Evolutionary conservation across 495 filamentous ascomycete species (phyloP).

Genomic region (Penicillium angulare): DNA sequence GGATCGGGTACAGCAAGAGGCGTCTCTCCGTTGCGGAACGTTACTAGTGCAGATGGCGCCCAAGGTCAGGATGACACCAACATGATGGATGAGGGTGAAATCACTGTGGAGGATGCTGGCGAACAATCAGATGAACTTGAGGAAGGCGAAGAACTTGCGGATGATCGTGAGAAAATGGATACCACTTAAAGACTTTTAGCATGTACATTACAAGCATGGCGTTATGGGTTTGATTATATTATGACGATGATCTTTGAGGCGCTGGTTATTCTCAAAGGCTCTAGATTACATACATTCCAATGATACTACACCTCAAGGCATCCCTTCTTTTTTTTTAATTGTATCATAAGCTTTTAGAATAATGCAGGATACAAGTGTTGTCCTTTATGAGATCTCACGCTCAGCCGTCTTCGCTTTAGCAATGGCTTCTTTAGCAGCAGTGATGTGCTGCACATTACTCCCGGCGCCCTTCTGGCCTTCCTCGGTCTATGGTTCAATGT

Average conservation of each 20-base stretch:
- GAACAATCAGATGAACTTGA: conserved; percentile 41
- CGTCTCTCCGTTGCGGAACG: conserved; percentile 43
- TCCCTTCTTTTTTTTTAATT: conserved; percentile 1
- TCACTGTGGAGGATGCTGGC: conserved; percentile 42
- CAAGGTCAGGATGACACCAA: conserved; percentile 49
- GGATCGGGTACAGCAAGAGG: conserved; percentile 20
- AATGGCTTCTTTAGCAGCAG: conserved; percentile 58
- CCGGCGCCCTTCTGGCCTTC: conserved; percentile 44
- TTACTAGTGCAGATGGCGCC: conserved; percentile 28
- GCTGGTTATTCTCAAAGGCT: conserved; percentile 21
- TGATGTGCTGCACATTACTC: conserved; percentile 56
- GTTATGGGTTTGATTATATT: conserved; percentile 15
- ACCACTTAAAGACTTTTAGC: conserved; percentile 41
- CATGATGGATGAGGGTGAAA: conserved; percentile 66
- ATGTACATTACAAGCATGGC: conserved; percentile 34
- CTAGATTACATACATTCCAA: conserved; percentile 22
- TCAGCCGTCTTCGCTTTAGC: conserved; percentile 53
- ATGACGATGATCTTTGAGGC: conserved; percentile 11
- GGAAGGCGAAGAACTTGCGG: conserved; percentile 52
- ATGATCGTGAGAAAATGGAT: conserved; percentile 69
- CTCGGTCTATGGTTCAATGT: conserved; percentile 29
- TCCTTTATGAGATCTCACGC: conserved; percentile 38
- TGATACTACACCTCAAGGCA: neutral
- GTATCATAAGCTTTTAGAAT: conserved; percentile 8
- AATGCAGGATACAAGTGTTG: neutral